A percentile compares a stretch with the other conserved stretches of the same genome.
Conservation (phyloP, 2,329 filamentous ascomycete genomes). For the Graphilbum fragrans region DNA sequence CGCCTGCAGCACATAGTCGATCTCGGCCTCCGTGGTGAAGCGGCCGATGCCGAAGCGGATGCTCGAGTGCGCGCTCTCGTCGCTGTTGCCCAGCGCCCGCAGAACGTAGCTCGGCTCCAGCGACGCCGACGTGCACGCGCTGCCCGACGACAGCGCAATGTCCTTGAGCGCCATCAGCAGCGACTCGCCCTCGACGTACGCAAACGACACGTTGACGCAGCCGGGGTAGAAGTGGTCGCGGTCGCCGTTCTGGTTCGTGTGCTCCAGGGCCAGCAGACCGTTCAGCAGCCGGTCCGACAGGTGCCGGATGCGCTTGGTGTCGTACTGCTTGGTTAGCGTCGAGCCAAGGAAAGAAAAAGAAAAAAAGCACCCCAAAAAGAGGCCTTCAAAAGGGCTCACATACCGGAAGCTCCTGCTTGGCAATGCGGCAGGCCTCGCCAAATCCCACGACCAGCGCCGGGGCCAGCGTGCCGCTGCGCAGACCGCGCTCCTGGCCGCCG, state of each 20-base stretch:
- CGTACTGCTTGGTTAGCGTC: conserved; percentile 55
- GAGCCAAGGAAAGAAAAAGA: neutral
- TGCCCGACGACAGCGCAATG: conserved; percentile 91
- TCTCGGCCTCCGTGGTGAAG: conserved; percentile 90
- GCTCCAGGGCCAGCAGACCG: conserved; percentile 78
- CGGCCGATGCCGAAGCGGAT: conserved; percentile 96
- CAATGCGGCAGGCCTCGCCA: conserved; percentile 88
- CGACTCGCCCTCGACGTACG: conserved; percentile 96
- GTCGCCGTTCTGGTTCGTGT: conserved; percentile 85
- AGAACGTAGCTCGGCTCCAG: conserved; percentile 94
- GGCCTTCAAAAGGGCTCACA: conserved; percentile 24
- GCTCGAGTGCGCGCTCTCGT: conserved; percentile 95
- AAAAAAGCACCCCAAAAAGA: conserved; percentile 3
- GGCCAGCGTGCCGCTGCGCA: conserved; percentile 87
- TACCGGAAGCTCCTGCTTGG: conserved; percentile 82
- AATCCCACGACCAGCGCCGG: conserved; percentile 85
- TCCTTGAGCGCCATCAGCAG: conserved; percentile 97
- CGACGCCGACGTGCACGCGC: conserved; percentile 92
- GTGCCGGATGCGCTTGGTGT: conserved; percentile 68
- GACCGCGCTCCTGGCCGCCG: conserved; percentile 87
- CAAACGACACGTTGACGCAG: conserved; percentile 96
- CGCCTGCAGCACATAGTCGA: conserved; percentile 94
- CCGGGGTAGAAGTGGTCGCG: conserved; percentile 78
- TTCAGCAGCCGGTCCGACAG: conserved; percentile 76
- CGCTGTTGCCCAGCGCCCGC: conserved; percentile 85